phyloP scores from a whole-genome alignment of 441 rosid species.

The Gossypium trilobum region DNA sequence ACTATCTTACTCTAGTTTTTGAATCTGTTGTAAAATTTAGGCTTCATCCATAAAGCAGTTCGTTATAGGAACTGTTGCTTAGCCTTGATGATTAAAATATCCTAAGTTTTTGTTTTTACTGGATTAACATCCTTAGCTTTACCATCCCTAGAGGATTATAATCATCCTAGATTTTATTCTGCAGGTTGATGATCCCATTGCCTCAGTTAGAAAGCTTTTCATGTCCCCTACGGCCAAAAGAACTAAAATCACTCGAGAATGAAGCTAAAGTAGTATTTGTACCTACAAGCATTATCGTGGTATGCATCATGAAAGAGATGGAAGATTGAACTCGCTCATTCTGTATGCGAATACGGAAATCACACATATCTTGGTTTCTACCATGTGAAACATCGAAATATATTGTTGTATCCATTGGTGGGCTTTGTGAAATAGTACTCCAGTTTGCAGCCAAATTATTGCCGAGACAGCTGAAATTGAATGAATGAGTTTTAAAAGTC shows the following conservation, averaged over 20 bases:
- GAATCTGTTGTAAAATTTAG: not conserved
- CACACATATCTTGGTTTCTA: not conserved
- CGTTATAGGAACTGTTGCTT: not conserved
- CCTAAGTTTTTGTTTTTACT: not conserved
- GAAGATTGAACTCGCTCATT: not conserved
- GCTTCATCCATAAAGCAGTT: not conserved
- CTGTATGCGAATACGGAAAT: not conserved
- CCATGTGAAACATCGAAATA: not conserved
- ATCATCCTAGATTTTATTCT: constrained; percentile 8
- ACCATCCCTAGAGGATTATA: not conserved
- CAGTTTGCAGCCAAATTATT: not conserved
- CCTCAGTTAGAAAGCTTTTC: constrained; percentile 70
- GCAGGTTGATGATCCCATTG: constrained; percentile 80
- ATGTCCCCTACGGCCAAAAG: constrained; percentile 50
- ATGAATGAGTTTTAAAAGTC: not conserved
- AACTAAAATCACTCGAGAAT: constrained; percentile 29
- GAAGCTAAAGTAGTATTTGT: constrained; percentile 20
- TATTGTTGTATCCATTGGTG: not conserved
- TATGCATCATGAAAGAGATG: not conserved
- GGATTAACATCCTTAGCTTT: not conserved
- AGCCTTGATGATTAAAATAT: not conserved
- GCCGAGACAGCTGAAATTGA: not conserved
- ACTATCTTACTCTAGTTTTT: not conserved
- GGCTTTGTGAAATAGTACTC: not conserved
- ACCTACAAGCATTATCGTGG: not conserved